Evolutionary conservation across 2,329 filamentous ascomycete species (phyloP), one percentile per base, ranked within the genome.

Genomic region (Xylaria sp.): DNA sequence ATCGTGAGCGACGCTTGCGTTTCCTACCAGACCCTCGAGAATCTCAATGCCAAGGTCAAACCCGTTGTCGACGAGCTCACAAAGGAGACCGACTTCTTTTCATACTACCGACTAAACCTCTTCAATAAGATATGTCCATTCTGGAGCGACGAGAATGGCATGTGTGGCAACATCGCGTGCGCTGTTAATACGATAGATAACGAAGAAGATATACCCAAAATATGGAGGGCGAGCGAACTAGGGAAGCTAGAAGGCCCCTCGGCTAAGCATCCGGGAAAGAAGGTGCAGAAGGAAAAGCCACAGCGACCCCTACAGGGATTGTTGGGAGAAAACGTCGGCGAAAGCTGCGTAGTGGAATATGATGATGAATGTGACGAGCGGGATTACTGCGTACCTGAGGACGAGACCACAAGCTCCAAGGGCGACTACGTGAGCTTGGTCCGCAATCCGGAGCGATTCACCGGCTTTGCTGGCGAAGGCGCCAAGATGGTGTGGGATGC

Each of bases 161-260:
- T 97, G 84, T 99, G 95, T 77, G 95, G 93, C 67, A 99, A 99
- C 78, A 93, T 96, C 70, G 95, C 93, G 19, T 99, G 95, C 75
- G 91, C 94, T 10, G 95, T 99, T 17, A 93, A 95, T 74, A 98
- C 94, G 0, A 84, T 98, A 63, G 94, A 98, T 56, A 93, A 96
- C 67, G 94, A 99, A 77, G 90, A 96, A 65, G 94, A 98, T 67
- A 93, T 99, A 56, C 95, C 95, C 8, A 81, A 86, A 67, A 90
- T 96, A 63, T 99, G 95, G 95, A 88, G 94, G 44, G 90, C 93
- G 17, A 90, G 93, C 75, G 92, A 97, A 77, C 83, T 99, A 46
- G 92, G 93, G 69, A 97, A 96, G 78, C 82, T 99, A 3, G 89
- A 96, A 74, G 95, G 95, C 0, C 94, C 94, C 4, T 90, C 90